Evolutionary conservation across 768 basidiomycete species (phyloP).

Genomic region (Lactarius indigo): DNA sequence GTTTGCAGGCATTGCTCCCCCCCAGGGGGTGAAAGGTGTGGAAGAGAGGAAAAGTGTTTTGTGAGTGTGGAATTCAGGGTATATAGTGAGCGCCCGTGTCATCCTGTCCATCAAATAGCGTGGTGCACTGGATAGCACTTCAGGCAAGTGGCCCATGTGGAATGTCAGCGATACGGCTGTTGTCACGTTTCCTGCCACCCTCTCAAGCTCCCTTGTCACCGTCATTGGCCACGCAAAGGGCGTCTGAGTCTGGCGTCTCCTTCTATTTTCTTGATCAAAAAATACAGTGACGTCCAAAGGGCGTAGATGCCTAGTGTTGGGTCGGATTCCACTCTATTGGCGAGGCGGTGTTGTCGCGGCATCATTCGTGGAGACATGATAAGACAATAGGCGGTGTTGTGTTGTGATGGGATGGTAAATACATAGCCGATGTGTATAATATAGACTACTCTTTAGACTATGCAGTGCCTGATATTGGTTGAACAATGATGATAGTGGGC

Average conservation of each 20-base stretch:
- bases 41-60: not conserved
- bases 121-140: not conserved
- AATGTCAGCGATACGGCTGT: too few relatives aligned
- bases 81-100: not conserved
- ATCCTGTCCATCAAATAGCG: not conserved
- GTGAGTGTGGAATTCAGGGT: not conserved
- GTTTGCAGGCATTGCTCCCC: not conserved
- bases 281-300: not conserved
- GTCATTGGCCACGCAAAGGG: not conserved
- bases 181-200: not conserved
- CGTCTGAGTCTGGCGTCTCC: not conserved
- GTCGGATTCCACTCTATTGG: not conserved
- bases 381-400: not conserved
- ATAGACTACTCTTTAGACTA: not conserved
- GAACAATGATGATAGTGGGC: constrained; percentile 44
- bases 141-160: too few relatives aligned
- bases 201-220: not conserved
- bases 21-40: not conserved
- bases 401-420: constrained; percentile 22
- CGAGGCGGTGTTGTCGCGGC: not conserved
- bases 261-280: not conserved
- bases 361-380: not conserved
- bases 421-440: constrained; percentile 24
- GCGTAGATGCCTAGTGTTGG: not conserved
- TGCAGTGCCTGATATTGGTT: constrained; percentile 50